These are phyloP conservation scores for Neofusicoccum laricinum DNA, from an alignment of 2,329 filamentous ascomycete species.

Conservation along the genomic window DNA sequence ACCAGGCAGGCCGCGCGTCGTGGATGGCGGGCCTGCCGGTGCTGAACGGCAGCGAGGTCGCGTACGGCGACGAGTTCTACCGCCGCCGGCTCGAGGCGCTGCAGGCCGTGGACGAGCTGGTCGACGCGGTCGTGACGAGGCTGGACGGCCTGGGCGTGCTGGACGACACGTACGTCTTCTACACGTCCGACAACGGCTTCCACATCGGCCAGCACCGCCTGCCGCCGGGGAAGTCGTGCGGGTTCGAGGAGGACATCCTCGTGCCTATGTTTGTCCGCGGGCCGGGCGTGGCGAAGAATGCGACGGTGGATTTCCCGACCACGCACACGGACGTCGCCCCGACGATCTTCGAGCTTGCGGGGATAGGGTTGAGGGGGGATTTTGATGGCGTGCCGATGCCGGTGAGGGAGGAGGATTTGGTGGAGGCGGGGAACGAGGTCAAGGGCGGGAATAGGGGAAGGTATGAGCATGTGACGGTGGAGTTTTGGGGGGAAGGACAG, in stretches of 20 bases:
- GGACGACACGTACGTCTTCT: constrained; percentile 47
- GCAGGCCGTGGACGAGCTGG: constrained; percentile 55
- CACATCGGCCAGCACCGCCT: constrained; percentile 41
- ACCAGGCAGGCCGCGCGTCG: constrained; percentile 39
- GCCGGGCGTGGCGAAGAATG: constrained; percentile 30
- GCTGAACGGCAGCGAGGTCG: constrained; percentile 46
- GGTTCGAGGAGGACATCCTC: constrained; percentile 41
- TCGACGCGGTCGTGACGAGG: constrained; percentile 43
- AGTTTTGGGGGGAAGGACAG: constrained; percentile 35
- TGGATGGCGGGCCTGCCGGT: constrained; percentile 45
- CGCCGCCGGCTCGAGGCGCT: constrained; percentile 49
- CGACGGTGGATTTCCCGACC: constrained; percentile 31
- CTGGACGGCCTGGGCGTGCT: constrained; percentile 39
- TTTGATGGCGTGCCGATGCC: constrained; percentile 38
- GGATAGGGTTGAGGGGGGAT: constrained; percentile 24
- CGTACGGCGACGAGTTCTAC: constrained; percentile 55
- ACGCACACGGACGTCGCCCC: constrained; percentile 40
- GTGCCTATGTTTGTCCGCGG: constrained; percentile 40
- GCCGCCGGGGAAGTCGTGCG: constrained; percentile 38
- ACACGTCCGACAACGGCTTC: constrained; percentile 40
- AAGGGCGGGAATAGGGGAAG: constrained; percentile 14
- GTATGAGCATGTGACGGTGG: constrained; percentile 39
- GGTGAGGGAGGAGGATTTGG: constrained; percentile 21
- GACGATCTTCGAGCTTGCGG: constrained; percentile 33
- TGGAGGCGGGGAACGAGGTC: not conserved